A percentile compares a stretch with the other conserved stretches of the same genome.
These are phyloP conservation scores for Oryza glaberrima DNA, from an alignment of 176 grass and related monocot genomes.

Conservation along the genomic window DNA sequence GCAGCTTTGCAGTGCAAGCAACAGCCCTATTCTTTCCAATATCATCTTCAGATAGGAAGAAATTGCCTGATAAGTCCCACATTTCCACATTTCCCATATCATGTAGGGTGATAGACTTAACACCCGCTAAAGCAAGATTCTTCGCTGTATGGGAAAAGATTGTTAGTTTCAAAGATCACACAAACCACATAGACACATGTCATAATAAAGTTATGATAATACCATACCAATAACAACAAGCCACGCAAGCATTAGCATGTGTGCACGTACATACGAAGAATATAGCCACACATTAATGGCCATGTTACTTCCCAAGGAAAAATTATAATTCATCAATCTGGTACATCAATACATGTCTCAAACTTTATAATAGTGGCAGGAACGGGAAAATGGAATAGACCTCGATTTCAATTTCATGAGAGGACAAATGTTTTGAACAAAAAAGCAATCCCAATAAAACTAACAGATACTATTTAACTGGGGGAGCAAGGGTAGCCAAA, in stretches of 20 bases:
- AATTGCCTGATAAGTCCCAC: conserved; percentile 81
- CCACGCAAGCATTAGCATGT: conserved; percentile 26
- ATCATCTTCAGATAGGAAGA: conserved; percentile 73
- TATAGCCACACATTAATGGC: not conserved
- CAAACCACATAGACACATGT: not conserved
- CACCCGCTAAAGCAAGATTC: conserved; percentile 80
- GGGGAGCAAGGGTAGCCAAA: not conserved
- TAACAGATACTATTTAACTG: not conserved
- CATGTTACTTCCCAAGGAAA: conserved; percentile 14
- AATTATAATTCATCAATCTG: not conserved
- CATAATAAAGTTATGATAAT: not conserved
- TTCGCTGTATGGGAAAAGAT: conserved; percentile 62
- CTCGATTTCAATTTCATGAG: not conserved
- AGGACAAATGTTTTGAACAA: not conserved
- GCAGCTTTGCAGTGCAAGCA: conserved; percentile 70
- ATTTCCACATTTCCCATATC: conserved; percentile 68
- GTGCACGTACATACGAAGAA: not conserved
- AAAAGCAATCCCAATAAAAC: not conserved
- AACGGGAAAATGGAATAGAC: not conserved
- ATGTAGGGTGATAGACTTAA: conserved; percentile 80
- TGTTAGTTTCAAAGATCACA: conserved; percentile 30
- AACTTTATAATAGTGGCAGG: conserved; percentile 1
- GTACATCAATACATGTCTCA: not conserved
- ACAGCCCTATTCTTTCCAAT: conserved; percentile 75
- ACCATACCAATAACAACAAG: conserved; percentile 11